Evolutionary conservation across 352 stramenopile species (phyloP).

Genomic region (Phytophthora vignae): DNA sequence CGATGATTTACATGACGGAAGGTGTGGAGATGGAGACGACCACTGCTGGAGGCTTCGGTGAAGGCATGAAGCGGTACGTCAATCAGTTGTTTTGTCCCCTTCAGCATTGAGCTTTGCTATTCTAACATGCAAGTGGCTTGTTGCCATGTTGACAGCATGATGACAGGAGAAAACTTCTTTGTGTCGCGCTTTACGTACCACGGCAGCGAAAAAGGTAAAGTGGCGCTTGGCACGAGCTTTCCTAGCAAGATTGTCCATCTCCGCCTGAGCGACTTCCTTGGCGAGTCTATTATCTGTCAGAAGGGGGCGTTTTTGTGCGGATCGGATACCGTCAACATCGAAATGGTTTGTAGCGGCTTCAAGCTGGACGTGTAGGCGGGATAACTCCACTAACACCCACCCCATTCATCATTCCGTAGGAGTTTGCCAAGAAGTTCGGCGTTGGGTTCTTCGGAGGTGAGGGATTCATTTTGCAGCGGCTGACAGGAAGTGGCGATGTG

Average conservation of each 20-base stretch:
- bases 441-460: slow-evolving; percentile 95
- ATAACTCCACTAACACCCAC: no score
- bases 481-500: slow-evolving; percentile 92
- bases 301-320: slow-evolving; percentile 93
- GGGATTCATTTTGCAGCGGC: slow-evolving; percentile 94
- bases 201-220: slow-evolving; percentile 67
- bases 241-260: slow-evolving; percentile 93
- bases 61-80: slow-evolving; percentile 86
- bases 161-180: slow-evolving; percentile 88
- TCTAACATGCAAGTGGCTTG: not conserved
- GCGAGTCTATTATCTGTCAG: slow-evolving; percentile 91
- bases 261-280: slow-evolving; percentile 87
- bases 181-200: slow-evolving; percentile 78
- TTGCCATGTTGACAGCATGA: slow-evolving; percentile 45
- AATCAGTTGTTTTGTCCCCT: slow-evolving; percentile 62
- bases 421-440: slow-evolving; percentile 91
- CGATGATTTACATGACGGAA: slow-evolving; percentile 97
- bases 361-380: not conserved
- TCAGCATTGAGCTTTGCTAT: not conserved
- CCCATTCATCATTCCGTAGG: slow-evolving; percentile 40
- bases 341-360: slow-evolving; percentile 67
- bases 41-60: slow-evolving; percentile 90
- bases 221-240: slow-evolving; percentile 92
- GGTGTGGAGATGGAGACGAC: slow-evolving; percentile 92
- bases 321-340: slow-evolving; percentile 92